Evolutionary conservation across 2,329 filamentous ascomycete species (phyloP), one percentile per base, ranked within the genome.

Genomic region (Hortaea werneckii): DNA sequence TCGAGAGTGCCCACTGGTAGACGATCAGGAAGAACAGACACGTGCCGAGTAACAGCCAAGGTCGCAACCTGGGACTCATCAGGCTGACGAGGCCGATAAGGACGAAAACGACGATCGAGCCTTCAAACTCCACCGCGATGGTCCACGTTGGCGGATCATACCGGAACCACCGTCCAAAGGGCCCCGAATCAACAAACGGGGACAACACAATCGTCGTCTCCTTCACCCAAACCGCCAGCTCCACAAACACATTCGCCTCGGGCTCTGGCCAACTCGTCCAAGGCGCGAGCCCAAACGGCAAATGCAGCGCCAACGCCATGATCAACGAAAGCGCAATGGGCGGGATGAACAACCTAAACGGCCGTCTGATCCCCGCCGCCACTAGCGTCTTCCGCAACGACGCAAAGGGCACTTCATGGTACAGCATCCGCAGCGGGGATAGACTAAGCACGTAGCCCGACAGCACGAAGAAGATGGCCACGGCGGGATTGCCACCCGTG

Each of bases 61-160:
- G 4, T 74, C 72, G 45, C 69, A 73, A 13, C 64, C 66, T 0
- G 73, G 72, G 43, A 71, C 74, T 44, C 73, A 67, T 1, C 77
- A 73, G 37, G 27, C 40, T 40, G 5, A 83, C 67, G 0, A 79
- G 74, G 11, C 77, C 58, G 4, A 78, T 61, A 0, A 72, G 59
- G 0, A 72, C 76, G 58, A 80, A 85, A 41, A 80, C 62, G 49
- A 80, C 64, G 44, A 84, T 68, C 1, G 80, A 83, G 7, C 81
- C 80, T 52, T 71, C 67, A 61, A 80, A 74, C 58, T 83, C 79
- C 11, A 78, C 65, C 0, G 79, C 77, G 43, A 83, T 81, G 0
- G 72, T 79, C 76, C 78, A 81, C 40, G 44, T 40, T 5, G 44
- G 47, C 9, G 35, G 29, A 37, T 54, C 45, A 39, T 50, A 52